Base-by-base conservation (phyloP, 768 basidiomycete genomes). In the Multifurca ochricompacta region DNA sequence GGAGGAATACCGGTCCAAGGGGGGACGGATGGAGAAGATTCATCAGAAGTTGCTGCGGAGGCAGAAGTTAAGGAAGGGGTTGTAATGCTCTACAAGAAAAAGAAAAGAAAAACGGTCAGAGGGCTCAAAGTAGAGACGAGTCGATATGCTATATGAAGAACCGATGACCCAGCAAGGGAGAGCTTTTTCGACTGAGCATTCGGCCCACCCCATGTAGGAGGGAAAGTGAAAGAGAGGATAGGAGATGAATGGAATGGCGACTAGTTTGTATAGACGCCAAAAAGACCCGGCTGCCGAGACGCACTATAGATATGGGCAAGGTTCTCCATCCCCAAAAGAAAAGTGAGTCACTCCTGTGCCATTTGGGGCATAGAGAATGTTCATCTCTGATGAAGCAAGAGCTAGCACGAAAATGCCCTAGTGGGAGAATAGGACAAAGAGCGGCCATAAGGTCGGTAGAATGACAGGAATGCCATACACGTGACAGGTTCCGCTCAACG, bases 31-130 rank as follows among this genome's bases (percentile, higher is more conserved):
- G 67, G 66, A 13, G 65, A 70, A 14, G 72, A 74, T 56, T 73
- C 73, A 53, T 76, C 74, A 8, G 75, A 75, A 3, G 69, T 67
- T 21, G 72, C 69, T 30, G 71, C 73, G 27, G 74, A 74, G 34
- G 67, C 66, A 31, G 67, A 72, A 4, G 72, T 75, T 49, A 73
- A 64, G 35, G 68, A 61, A 13, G 74, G 74, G 6, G 68, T 68
- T 7, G 57, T 43, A 19, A 52, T 28, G 23, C 39, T 53, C 66
- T 69, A 54, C 37, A 23, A n/a, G 16, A 18, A 44, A 41, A 39
- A 14, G n/a, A 7, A 13, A 16, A 13, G 45, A 52, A 45, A 57
- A 51, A 51, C 44, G n/a, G n/a, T n/a, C n/a, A n/a, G n/a, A n/a
- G n/a, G 32, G 16, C 9, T 25, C 19, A 16, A 18, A 28, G 25